phyloP scores from a whole-genome alignment of 768 basidiomycete genomes.

The Floccularia luteovirens region DNA sequence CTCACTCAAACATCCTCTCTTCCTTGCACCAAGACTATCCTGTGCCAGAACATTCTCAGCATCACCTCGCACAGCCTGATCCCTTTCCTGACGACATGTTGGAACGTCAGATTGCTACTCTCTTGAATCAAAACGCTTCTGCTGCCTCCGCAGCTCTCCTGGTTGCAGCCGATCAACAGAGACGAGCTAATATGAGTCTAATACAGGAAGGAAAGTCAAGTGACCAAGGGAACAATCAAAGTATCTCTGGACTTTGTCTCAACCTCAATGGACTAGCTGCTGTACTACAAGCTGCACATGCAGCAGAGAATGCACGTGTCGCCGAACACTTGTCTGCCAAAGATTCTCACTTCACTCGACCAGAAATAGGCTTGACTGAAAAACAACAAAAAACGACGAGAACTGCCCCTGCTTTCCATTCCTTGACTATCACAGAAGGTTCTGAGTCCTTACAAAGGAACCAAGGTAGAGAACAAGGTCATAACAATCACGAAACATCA shows the following conservation, averaged over 20 bases:
- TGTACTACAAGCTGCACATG: constrained; percentile 69
- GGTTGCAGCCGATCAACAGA: constrained; percentile 62
- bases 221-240: constrained; percentile 19
- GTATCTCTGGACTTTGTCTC: constrained; percentile 37
- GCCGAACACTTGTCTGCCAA: constrained; percentile 36
- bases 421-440: constrained; percentile 53
- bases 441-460: constrained; percentile 20
- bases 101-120: constrained; percentile 68
- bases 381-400: constrained; percentile 52
- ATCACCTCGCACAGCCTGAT: constrained; percentile 31
- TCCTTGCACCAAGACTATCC: constrained; percentile 27
- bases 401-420: constrained; percentile 73
- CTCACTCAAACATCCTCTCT: constrained; percentile 27
- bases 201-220: constrained; percentile 15
- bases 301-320: constrained; percentile 37
- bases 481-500: constrained; percentile 37
- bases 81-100: constrained; percentile 64
- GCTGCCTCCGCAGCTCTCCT: constrained; percentile 59
- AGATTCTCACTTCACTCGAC: constrained; percentile 33
- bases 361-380: constrained; percentile 34
- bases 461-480: constrained; percentile 25
- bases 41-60: constrained; percentile 25
- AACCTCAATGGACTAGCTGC: constrained; percentile 66
- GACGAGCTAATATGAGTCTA: constrained; percentile 39
- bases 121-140: constrained; percentile 70